Conservation (phyloP, 768 basidiomycete genomes). For the Suillus bovinus region DNA sequence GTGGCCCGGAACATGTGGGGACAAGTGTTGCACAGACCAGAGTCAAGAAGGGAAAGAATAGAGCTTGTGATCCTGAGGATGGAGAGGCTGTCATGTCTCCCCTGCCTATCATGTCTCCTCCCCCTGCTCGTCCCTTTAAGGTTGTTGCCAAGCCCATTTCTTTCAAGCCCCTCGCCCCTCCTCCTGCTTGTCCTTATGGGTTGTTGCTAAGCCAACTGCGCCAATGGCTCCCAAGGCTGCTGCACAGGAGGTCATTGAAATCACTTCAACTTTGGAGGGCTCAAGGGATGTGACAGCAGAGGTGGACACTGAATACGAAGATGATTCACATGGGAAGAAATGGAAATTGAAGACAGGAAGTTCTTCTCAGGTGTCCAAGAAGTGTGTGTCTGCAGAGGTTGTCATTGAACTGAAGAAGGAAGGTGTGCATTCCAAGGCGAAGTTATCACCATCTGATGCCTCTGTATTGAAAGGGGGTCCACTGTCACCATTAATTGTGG, state of each 20-base stretch:
- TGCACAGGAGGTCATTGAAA: neutral
- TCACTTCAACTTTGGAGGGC: neutral
- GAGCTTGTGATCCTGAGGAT: neutral
- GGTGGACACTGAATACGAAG: neutral
- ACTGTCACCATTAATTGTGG: neutral
- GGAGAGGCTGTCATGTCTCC: neutral
- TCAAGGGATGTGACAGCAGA: neutral
- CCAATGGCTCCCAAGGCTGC: neutral
- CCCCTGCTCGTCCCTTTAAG: neutral
- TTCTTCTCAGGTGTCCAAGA: neutral
- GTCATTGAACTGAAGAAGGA: neutral
- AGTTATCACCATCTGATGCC: neutral
- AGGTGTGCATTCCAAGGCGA: neutral
- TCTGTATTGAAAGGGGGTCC: neutral
- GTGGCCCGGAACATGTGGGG: neutral
- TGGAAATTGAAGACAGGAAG: neutral
- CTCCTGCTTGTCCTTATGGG: neutral
- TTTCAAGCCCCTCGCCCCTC: neutral
- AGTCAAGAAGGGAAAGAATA: conserved; percentile 1
- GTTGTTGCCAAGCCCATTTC: neutral
- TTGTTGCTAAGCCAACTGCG: neutral
- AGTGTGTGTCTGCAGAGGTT: neutral
- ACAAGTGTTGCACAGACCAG: neutral
- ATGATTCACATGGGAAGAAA: neutral
- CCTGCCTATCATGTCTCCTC: neutral